Evolutionary conservation across 2,329 filamentous ascomycete species (phyloP), one percentile per base, ranked within the genome.

Genomic region (Monosporascus sp.): DNA sequence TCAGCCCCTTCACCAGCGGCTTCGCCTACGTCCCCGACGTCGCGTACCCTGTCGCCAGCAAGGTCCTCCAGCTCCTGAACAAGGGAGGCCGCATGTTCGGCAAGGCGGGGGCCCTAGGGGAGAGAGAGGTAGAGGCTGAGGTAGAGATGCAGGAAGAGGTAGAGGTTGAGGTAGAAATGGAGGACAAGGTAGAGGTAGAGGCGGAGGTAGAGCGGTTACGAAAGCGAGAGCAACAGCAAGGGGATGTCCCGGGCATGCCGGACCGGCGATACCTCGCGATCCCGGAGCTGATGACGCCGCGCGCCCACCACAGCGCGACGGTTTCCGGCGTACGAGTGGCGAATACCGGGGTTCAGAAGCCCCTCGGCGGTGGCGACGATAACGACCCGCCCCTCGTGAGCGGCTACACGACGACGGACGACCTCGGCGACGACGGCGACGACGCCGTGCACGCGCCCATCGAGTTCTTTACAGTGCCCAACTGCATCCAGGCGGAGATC

Each of bases 321-420:
- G 46, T 59, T 2, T 31, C 8, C 9, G 47, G 48, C 2, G n/a
- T 41, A 3, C 55, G 56, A 5, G 25, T 49, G 1, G 65, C 60
- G 0, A 58, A 59, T n/a, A 61, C 62, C 5, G 53, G 61, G 1
- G 49, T 46, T 4, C 63, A 63, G 20, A 64, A 60, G 22, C 62
- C 61, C 6, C 48, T 65, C 3, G 18, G 51, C 46, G 43, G 51
- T 35, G 14, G 47, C 24, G 5, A 64, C n/a, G 49, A 47, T 2
- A 58, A 62, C 3, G 62, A 67, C n/a, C 62, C 63, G 7, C 52
- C 62, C 24, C 55, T 67, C 1, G 51, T 65, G 14, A 65, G 75
- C 1, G 94, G 94, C 1, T 97, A 97, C 73, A 97, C 89, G 0
- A 99, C 94, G 11, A 78, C 79, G 52, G 94, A 99, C 65, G 93